phyloP scores from a whole-genome alignment of 306 rosid genomes.

The Rosa rugosa region DNA sequence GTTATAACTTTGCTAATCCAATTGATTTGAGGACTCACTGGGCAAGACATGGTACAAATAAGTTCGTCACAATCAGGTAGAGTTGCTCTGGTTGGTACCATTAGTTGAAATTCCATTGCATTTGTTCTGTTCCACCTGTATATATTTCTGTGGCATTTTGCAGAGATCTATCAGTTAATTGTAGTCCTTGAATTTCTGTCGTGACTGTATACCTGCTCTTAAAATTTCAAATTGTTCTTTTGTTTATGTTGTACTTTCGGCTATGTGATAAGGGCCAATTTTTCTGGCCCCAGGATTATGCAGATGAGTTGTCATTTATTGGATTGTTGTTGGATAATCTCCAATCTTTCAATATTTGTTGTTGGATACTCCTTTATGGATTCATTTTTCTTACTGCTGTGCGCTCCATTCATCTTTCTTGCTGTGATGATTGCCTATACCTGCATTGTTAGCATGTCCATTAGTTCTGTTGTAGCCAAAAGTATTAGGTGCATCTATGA shows the following conservation, averaged over 20 bases:
- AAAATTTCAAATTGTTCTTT: slow-evolving; percentile 49
- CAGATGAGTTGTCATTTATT: slow-evolving; percentile 56
- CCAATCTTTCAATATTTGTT: slow-evolving; percentile 34
- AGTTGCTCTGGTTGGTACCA: slow-evolving; percentile 30
- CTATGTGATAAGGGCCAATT: slow-evolving; percentile 49
- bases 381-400: background rate
- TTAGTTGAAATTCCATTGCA: slow-evolving; percentile 33
- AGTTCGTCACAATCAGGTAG: slow-evolving; percentile 98
- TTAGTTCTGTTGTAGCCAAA: background rate
- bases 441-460: background rate
- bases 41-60: slow-evolving; percentile 99
- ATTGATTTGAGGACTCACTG: slow-evolving; percentile 91
- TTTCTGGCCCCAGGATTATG: slow-evolving; percentile 49
- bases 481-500: background rate
- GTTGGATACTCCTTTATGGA: background rate
- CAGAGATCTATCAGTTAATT: slow-evolving; percentile 50
- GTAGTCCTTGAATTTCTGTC: slow-evolving; percentile 48
- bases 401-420: background rate
- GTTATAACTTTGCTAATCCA: slow-evolving; percentile 84
- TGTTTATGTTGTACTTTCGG: slow-evolving; percentile 44
- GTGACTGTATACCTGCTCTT: slow-evolving; percentile 38
- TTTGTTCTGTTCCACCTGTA: slow-evolving; percentile 53
- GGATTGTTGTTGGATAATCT: slow-evolving; percentile 44
- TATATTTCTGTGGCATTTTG: slow-evolving; percentile 60
- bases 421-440: background rate